phyloP scores from a whole-genome alignment of 2,329 filamentous ascomycete genomes.

The Phialophora verrucosa region DNA sequence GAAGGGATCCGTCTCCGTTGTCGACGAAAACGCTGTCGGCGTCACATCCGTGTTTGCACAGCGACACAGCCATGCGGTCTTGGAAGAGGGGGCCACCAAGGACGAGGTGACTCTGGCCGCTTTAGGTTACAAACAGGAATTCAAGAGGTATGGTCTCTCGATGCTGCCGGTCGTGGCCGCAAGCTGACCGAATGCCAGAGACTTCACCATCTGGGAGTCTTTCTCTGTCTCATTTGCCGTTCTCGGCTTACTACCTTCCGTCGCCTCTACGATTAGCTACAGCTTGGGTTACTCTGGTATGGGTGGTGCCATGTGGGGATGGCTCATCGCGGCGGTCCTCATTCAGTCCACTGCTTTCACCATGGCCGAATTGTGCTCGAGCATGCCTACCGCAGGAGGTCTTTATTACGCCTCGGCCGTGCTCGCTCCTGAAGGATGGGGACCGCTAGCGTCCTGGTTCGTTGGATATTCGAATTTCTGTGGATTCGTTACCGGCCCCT shows the following conservation, averaged over 20 bases:
- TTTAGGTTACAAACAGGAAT: conserved; percentile 47
- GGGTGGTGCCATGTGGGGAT: conserved; percentile 44
- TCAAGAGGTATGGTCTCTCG: conserved; percentile 35
- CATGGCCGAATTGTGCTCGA: conserved; percentile 47
- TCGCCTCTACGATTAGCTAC: conserved; percentile 48
- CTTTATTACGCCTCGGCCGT: conserved; percentile 45
- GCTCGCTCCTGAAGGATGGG: conserved; percentile 44
- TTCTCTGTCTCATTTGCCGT: conserved; percentile 48
- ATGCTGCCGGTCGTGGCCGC: background rate
- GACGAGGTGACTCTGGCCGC: conserved; percentile 52
- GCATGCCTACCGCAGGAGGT: conserved; percentile 45
- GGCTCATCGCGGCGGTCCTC: conserved; percentile 43
- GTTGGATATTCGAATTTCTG: conserved; percentile 42
- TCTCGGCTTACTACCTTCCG: conserved; percentile 47
- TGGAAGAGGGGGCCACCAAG: conserved; percentile 40
- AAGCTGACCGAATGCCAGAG: conserved; percentile 31
- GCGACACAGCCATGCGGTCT: conserved; percentile 32
- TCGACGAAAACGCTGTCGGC: conserved; percentile 30
- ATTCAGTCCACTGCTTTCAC: conserved; percentile 45
- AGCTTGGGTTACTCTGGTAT: conserved; percentile 45
- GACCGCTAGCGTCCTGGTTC: conserved; percentile 38
- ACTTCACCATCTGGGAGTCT: conserved; percentile 44
- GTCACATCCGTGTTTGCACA: conserved; percentile 37
- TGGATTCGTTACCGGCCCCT: conserved; percentile 43
- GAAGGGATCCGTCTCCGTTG: conserved; percentile 28